A percentile compares a stretch with the other conserved stretches of the same genome.
These are phyloP conservation scores for Fusarium anguioides DNA, from an alignment of 2,329 filamentous ascomycete species.

Conservation along the genomic window DNA sequence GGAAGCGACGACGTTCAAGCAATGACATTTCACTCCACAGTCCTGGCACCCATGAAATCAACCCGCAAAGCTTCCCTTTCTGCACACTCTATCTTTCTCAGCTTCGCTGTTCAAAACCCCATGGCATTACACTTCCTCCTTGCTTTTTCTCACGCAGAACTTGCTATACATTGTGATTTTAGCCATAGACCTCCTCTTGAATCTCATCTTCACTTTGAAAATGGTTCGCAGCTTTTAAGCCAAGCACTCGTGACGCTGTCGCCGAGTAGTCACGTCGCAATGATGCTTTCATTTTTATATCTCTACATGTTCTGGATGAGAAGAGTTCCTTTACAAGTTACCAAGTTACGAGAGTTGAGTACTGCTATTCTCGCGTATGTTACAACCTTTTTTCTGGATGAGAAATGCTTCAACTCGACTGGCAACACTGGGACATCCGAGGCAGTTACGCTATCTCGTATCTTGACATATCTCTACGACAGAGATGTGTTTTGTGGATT, in stretches of 20 bases:
- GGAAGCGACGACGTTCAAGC: slow-evolving; percentile 16
- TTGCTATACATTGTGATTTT: slow-evolving; percentile 4
- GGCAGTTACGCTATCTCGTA: not conserved
- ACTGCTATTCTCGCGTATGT: slow-evolving; percentile 2
- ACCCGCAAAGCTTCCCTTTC: slow-evolving; percentile 7
- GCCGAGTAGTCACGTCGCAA: not conserved
- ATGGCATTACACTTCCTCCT: slow-evolving; percentile 12
- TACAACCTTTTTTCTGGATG: slow-evolving; percentile 1
- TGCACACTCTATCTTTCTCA: slow-evolving; percentile 17
- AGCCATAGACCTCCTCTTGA: slow-evolving; percentile 6
- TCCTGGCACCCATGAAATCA: slow-evolving; percentile 19
- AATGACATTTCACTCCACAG: slow-evolving; percentile 15
- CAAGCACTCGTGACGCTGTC: slow-evolving; percentile 1
- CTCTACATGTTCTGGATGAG: slow-evolving; percentile 22
- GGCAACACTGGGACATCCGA: not conserved
- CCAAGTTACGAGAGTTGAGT: not conserved
- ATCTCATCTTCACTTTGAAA: slow-evolving; percentile 6
- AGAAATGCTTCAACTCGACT: not conserved
- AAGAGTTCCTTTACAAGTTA: not conserved
- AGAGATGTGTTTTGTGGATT: slow-evolving; percentile 16
- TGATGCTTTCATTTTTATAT: slow-evolving; percentile 20
- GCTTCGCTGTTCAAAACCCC: slow-evolving; percentile 10
- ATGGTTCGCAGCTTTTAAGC: not conserved
- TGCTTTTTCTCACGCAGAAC: slow-evolving; percentile 3
- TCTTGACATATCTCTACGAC: slow-evolving; percentile 14